phyloP scores from a whole-genome alignment of 169 alveolate species.

The Eimeria tenella region DNA sequence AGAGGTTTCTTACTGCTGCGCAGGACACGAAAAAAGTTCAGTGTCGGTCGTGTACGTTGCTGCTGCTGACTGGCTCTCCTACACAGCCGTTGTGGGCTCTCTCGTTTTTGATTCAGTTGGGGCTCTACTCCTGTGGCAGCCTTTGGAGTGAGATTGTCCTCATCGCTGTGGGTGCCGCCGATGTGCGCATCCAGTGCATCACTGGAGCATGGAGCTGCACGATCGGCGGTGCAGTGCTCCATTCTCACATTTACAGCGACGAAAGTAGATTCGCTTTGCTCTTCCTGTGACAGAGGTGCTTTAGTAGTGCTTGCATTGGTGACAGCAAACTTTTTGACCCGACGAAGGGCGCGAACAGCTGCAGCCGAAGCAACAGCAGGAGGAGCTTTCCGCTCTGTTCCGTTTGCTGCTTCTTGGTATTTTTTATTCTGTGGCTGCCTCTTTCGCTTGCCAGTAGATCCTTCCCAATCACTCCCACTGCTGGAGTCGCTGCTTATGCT shows the following conservation, averaged over 20 bases:
- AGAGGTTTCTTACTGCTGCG: slow-evolving; percentile 27
- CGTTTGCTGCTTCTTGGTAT: background rate
- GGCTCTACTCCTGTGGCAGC: background rate
- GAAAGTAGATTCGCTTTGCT: too few species aligned
- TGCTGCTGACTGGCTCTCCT: background rate
- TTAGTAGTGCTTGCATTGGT: too few species aligned
- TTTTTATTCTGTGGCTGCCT: background rate
- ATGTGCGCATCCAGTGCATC: too few species aligned
- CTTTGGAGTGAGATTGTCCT: background rate
- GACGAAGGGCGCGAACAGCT: background rate
- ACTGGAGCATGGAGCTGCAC: too few species aligned
- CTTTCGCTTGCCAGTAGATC: background rate
- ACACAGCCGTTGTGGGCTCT: slow-evolving; percentile 28
- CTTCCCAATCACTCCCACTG: slow-evolving; percentile 72
- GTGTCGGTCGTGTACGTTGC: slow-evolving; percentile 6
- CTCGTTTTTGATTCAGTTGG: background rate
- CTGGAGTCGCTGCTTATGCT: slow-evolving; percentile 52
- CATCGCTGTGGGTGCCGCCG: too few species aligned
- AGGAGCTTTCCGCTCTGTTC: background rate
- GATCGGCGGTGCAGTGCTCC: too few species aligned
- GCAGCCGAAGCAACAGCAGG: slow-evolving; percentile 20
- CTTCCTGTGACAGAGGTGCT: too few species aligned
- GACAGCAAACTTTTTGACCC: background rate
- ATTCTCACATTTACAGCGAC: too few species aligned
- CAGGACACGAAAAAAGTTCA: slow-evolving; percentile 8